Evolutionary conservation across 306 rosid genomes (phyloP).

Genomic region (Calophaca sinica): DNA sequence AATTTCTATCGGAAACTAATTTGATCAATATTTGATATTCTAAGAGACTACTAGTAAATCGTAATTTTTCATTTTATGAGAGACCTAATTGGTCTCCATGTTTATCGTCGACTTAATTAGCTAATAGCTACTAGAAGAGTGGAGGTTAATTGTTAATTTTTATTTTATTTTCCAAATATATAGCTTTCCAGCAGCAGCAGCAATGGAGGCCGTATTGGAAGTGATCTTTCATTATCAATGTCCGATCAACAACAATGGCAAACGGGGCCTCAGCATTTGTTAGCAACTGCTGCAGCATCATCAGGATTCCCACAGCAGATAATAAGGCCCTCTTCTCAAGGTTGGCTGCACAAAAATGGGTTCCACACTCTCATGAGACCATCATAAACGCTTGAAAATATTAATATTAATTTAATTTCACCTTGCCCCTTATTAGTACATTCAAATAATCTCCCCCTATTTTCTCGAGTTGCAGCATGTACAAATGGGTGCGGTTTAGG

Average conservation of each 20-base stretch:
- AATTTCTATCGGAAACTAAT: too few species aligned
- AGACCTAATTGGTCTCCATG: too few species aligned
- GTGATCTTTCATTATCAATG: conserved; percentile 66
- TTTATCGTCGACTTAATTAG: too few species aligned
- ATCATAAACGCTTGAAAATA: conserved; percentile 32
- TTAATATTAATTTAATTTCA: background rate
- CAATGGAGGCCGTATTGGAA: conserved; percentile 71
- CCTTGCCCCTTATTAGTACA: conserved; percentile 8
- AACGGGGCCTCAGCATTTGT: conserved; percentile 59
- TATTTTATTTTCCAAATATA: background rate
- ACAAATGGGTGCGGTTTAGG: conserved; percentile 41
- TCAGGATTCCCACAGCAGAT: conserved; percentile 98
- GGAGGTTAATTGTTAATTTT: background rate
- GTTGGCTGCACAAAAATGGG: conserved; percentile 76
- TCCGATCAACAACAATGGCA: conserved; percentile 64
- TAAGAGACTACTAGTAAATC: too few species aligned
- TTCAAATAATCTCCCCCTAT: conserved; percentile 22
- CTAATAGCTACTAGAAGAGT: too few species aligned
- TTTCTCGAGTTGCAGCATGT: conserved; percentile 46
- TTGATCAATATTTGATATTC: too few species aligned
- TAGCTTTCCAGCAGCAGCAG: conserved; percentile 59
- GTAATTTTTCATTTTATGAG: too few species aligned
- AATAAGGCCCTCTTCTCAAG: conserved; percentile 57
- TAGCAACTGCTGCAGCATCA: conserved; percentile 99
- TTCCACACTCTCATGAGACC: conserved; percentile 74